Evolutionary conservation across 768 basidiomycete genomes (phyloP), one percentile per base, ranked within the genome.

Genomic region (Russula sp.): DNA sequence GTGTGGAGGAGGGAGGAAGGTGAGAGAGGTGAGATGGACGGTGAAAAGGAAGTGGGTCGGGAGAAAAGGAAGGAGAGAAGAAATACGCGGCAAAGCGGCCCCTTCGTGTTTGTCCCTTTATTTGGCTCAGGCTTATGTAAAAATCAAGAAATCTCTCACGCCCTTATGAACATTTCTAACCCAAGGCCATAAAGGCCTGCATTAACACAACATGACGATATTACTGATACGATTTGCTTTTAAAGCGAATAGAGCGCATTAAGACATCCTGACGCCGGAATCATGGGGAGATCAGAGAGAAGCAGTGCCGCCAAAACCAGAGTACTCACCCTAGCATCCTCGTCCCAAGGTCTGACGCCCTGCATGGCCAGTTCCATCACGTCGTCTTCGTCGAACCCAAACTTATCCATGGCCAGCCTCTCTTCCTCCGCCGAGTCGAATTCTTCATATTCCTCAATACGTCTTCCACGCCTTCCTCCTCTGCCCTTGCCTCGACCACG

Each of bases 271-370:
- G 34, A 38, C 3, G 5, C 16, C 3, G 18, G 61, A 48, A 38
- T 52, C 10, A 50, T 44, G 20, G 10, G 56, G n/a, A 48, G 38
- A 4, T 20, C 7, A 6, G 22, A 34, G 22, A 26, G 28, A 28
- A 3, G 46, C 46, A 13, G 46, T 22, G 22, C 4, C 7, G 24
- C 51, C 9, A 2, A 48, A 26, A 59, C 10, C 26, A 26, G 46
- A 60, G n/a, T 14, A 71, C 77, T 22, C 64, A 79, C 79, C 65
- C 70, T 64, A 54, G 79, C 77, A 67, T 79, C 75, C 8, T 79
- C 76, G 11, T 81, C 79, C 78, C 79, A 80, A 7, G 80, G 79
- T 57, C 75, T 80, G 3, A 80, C 76, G 1, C 78, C 79, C 3
- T 79, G 74, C 38, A 57, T 71, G 13, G 76, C 11, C 14, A 79